These are phyloP conservation scores for Logfia minima DNA, from an alignment of 129 eudicot species.

Conservation along the genomic window DNA sequence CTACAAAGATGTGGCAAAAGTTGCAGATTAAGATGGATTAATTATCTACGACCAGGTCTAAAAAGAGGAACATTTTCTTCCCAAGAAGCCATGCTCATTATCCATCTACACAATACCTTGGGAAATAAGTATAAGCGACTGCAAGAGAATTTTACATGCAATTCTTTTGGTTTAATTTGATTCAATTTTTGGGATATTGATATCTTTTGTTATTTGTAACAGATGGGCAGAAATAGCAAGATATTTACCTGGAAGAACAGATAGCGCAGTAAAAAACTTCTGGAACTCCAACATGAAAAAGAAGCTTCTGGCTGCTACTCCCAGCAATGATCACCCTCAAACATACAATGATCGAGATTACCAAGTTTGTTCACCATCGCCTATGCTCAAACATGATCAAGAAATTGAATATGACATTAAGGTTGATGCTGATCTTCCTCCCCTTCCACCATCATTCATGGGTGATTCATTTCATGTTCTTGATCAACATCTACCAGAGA, in stretches of 20 bases:
- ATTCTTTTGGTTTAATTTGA: background rate
- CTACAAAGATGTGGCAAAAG: conserved; percentile 75
- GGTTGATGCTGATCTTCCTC: conserved; percentile 24
- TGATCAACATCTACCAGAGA: background rate
- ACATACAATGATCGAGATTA: conserved; percentile 12
- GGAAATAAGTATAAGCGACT: conserved; percentile 51
- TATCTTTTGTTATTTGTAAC: background rate
- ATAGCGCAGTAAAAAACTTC: conserved; percentile 63
- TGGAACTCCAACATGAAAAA: conserved; percentile 63
- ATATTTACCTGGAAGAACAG: conserved; percentile 60
- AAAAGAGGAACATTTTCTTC: conserved; percentile 61
- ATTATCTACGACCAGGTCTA: conserved; percentile 69
- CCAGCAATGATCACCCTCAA: background rate
- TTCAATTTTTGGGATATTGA: background rate
- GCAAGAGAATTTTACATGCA: background rate
- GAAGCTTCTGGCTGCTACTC: conserved; percentile 33
- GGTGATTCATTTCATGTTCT: conserved; percentile 18
- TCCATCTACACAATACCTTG: conserved; percentile 51
- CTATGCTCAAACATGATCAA: conserved; percentile 10
- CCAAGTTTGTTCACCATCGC: background rate
- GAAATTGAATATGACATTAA: background rate
- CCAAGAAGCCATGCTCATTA: conserved; percentile 52
- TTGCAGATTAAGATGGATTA: conserved; percentile 73
- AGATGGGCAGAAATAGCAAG: conserved; percentile 63
- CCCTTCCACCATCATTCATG: conserved; percentile 30